Conservation (phyloP, 176 grass and related monocot genomes). For the Lolium rigidum region DNA sequence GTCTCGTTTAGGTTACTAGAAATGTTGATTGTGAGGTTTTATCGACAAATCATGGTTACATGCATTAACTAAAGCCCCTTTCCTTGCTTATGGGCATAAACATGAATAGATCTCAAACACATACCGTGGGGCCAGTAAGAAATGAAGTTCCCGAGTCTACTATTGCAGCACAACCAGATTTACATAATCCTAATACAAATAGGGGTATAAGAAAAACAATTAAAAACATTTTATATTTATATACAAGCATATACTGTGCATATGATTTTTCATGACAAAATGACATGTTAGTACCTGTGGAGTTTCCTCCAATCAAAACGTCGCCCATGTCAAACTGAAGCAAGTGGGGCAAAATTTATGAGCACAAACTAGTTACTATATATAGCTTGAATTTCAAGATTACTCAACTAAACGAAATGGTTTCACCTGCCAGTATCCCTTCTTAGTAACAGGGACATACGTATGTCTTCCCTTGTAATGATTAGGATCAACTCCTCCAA, state of each 20-base stretch:
- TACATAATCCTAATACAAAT: conserved; percentile 66
- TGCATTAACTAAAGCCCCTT: background rate
- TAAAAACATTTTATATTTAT: conserved; percentile 25
- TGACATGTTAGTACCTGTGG: conserved; percentile 54
- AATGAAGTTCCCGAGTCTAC: conserved; percentile 94
- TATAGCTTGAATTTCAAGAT: background rate
- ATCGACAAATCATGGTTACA: conserved; percentile 16
- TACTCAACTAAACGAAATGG: conserved; percentile 24
- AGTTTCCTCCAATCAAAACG: conserved; percentile 64
- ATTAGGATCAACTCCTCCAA: conserved; percentile 79
- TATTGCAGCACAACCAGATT: conserved; percentile 70
- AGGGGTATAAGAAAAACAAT: conserved; percentile 31
- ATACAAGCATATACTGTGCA: background rate
- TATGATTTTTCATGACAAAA: background rate
- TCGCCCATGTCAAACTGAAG: conserved; percentile 86
- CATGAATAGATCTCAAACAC: conserved; percentile 34
- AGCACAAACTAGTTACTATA: background rate
- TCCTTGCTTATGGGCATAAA: background rate
- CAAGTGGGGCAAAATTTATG: conserved; percentile 27
- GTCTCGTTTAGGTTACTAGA: background rate
- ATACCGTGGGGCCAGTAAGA: conserved; percentile 79
- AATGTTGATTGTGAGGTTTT: background rate
- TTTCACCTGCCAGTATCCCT: conserved; percentile 84
- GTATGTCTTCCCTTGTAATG: conserved; percentile 61
- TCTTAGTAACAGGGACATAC: conserved; percentile 55